phyloP scores from a whole-genome alignment of 2,329 filamentous ascomycete species.

The Penicillium glabrum region DNA sequence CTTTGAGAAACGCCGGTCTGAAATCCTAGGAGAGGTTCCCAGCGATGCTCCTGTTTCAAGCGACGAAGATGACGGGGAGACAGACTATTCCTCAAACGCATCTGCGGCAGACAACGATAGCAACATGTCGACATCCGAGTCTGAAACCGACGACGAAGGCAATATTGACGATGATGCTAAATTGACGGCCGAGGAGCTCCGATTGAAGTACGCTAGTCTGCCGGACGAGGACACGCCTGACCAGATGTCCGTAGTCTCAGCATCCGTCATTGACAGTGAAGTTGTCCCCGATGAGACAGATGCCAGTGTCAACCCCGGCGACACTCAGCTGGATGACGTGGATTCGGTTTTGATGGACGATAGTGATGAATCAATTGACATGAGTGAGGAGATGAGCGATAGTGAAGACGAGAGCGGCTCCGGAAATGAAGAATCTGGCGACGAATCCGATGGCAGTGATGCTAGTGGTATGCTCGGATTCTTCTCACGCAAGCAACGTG shows the following conservation, averaged over 20 bases:
- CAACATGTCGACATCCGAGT: slow-evolving; percentile 50
- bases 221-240: slow-evolving; percentile 23
- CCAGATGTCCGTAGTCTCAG: slow-evolving; percentile 26
- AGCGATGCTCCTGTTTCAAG: slow-evolving; percentile 71
- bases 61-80: slow-evolving; percentile 41
- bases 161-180: slow-evolving; percentile 44
- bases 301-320: slow-evolving; percentile 19
- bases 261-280: slow-evolving; percentile 20
- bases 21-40: slow-evolving; percentile 56
- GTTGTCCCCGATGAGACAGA: slow-evolving; percentile 21
- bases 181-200: slow-evolving; percentile 49
- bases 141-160: slow-evolving; percentile 42
- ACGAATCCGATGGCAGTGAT: slow-evolving; percentile 16
- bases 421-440: slow-evolving; percentile 47
- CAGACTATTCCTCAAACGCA: slow-evolving; percentile 55
- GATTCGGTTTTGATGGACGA: slow-evolving; percentile 47
- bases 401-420: slow-evolving; percentile 50
- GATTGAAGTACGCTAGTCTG: slow-evolving; percentile 48
- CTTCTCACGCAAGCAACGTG: slow-evolving; percentile 35
- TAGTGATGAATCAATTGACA: slow-evolving; percentile 49
- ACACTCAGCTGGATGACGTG: slow-evolving; percentile 44
- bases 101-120: slow-evolving; percentile 59
- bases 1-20: slow-evolving; percentile 46
- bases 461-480: slow-evolving; percentile 49
- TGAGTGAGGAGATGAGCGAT: slow-evolving; percentile 51